phyloP scores from a whole-genome alignment of 2,329 filamentous ascomycete genomes.

The Neurospora sp. region DNA sequence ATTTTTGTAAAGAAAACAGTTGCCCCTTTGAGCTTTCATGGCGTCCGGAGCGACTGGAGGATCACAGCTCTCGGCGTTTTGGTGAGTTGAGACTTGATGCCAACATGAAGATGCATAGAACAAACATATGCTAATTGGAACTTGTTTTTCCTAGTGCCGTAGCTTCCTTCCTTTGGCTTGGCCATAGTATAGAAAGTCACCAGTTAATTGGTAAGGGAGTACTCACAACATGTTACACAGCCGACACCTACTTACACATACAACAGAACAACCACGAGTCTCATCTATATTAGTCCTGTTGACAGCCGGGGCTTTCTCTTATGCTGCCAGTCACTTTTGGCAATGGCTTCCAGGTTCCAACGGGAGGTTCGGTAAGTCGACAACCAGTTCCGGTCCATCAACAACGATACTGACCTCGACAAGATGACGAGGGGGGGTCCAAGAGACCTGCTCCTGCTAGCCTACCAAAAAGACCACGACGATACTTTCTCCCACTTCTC shows the following conservation, averaged over 20 bases:
- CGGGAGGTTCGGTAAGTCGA: slow-evolving; percentile 33
- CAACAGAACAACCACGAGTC: slow-evolving; percentile 36
- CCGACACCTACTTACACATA: not conserved
- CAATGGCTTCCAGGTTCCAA: slow-evolving; percentile 37
- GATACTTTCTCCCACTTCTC: slow-evolving; percentile 35
- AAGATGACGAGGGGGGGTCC: slow-evolving; percentile 21
- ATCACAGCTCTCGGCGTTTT: slow-evolving; percentile 26
- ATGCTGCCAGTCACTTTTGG: slow-evolving; percentile 31
- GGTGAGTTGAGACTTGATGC: slow-evolving; percentile 20
- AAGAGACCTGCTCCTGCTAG: slow-evolving; percentile 26
- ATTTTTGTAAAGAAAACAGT: not conserved
- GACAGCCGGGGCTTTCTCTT: slow-evolving; percentile 33
- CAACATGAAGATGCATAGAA: not conserved
- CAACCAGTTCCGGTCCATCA: not conserved
- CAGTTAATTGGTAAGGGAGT: slow-evolving; percentile 34
- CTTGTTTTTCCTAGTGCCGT: slow-evolving; percentile 27
- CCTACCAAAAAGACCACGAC: slow-evolving; percentile 36
- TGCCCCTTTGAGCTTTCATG: not conserved
- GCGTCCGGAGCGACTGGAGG: slow-evolving; percentile 12
- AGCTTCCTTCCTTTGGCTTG: slow-evolving; percentile 39
- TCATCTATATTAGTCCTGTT: slow-evolving; percentile 38
- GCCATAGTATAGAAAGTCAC: slow-evolving; percentile 35
- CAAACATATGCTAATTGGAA: not conserved
- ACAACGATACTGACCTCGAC: not conserved
- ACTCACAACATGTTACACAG: not conserved